phyloP scores from a whole-genome alignment of 495 filamentous ascomycete species.

The Podospora appendiculata region DNA sequence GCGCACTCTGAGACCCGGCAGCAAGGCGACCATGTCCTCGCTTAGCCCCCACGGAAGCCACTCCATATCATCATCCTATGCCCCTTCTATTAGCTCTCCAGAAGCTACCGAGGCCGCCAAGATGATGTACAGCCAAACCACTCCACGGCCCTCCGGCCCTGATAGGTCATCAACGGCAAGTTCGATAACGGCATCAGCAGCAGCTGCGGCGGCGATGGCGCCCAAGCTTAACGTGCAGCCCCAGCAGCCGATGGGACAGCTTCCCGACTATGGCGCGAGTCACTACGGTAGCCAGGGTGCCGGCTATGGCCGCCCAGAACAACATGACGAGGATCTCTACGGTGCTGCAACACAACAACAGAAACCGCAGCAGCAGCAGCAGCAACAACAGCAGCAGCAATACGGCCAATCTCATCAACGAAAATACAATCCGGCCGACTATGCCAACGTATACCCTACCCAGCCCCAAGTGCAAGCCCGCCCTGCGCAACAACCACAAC shows the following conservation, averaged over 20 bases:
- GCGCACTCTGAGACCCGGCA: constrained; percentile 56
- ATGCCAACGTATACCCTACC: constrained; percentile 45
- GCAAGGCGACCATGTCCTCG: constrained; percentile 24
- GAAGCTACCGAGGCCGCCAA: constrained; percentile 45
- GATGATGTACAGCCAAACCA: constrained; percentile 45
- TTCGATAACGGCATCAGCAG: constrained; percentile 34
- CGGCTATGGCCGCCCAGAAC: constrained; percentile 22
- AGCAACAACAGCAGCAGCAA: constrained; percentile 15
- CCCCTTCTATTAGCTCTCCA: constrained; percentile 28
- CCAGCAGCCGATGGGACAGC: constrained; percentile 14
- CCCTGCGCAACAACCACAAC: constrained; percentile 19
- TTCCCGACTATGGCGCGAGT: constrained; percentile 30
- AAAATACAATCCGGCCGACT: constrained; percentile 66
- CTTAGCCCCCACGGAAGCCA: constrained; percentile 19
- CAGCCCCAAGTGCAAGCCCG: constrained; percentile 30
- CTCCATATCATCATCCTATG: constrained; percentile 17
- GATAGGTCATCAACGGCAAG: constrained; percentile 30
- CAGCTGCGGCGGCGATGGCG: constrained; percentile 38
- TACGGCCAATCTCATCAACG: constrained; percentile 39
- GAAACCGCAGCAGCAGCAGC: constrained; percentile 33
- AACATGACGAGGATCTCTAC: constrained; percentile 38
- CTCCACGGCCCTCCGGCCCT: constrained; percentile 29
- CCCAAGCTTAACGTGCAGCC: constrained; percentile 23
- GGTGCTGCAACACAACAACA: constrained; percentile 38
- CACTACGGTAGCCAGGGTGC: constrained; percentile 33